phyloP scores from a whole-genome alignment of 768 basidiomycete species.

The Phylloporus rhodoxanthus region DNA sequence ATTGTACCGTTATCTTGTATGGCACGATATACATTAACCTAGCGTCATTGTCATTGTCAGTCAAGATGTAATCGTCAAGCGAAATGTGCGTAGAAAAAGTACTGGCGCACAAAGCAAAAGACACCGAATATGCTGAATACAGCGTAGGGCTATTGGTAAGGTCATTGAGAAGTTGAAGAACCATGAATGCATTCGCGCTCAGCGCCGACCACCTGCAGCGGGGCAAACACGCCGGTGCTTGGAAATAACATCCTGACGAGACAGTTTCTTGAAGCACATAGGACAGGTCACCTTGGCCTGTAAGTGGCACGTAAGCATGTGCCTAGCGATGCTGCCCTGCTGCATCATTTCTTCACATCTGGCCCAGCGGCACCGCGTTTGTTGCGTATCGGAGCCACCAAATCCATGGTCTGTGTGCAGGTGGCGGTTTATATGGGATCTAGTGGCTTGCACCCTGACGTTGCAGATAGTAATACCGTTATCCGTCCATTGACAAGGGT shows the following conservation, averaged over 20 bases:
- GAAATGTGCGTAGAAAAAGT: no score
- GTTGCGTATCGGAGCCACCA: conserved; percentile 17
- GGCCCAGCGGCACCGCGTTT: conserved; percentile 17
- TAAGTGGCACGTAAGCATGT: conserved; percentile 24
- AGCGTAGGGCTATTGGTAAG: background rate
- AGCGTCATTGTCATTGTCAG: background rate
- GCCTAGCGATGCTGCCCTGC: conserved; percentile 26
- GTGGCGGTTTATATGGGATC: conserved; percentile 24
- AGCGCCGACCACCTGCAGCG: conserved; percentile 12
- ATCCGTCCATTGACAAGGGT: conserved; percentile 20
- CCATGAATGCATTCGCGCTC: background rate
- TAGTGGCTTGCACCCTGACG: conserved; percentile 17
- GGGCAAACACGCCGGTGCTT: conserved; percentile 25
- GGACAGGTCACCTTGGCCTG: conserved; percentile 26
- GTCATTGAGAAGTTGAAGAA: background rate
- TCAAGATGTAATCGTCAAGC: background rate
- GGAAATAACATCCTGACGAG: conserved; percentile 24
- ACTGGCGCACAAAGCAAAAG: background rate
- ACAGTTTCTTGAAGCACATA: conserved; percentile 24
- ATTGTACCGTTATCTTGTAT: no score
- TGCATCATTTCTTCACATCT: conserved; percentile 21
- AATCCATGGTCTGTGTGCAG: conserved; percentile 21
- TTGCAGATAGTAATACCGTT: conserved; percentile 7
- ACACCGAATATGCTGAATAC: background rate
- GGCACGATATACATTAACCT: background rate